Evolutionary conservation across 257 asterid species (phyloP).

Genomic region (Solanum pinnatisectum): DNA sequence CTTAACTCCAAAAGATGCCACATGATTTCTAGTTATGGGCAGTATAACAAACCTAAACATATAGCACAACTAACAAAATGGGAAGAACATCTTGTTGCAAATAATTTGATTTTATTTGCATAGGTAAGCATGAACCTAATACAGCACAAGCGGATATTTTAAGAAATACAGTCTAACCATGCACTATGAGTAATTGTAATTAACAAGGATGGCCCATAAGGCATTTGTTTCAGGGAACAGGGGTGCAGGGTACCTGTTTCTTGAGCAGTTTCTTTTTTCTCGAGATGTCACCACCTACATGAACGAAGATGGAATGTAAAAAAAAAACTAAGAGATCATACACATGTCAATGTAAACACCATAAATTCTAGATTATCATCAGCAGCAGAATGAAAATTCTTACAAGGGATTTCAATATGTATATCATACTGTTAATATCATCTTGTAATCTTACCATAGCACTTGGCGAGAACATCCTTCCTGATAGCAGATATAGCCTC

Average conservation of each 20-base stretch:
- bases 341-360: background rate
- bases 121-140: background rate
- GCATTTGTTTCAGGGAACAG: background rate
- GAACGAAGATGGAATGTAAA: background rate
- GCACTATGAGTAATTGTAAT: background rate
- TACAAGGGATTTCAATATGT: background rate
- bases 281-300: conserved; percentile 85
- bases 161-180: background rate
- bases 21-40: background rate
- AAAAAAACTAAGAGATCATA: background rate
- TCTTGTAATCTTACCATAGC: conserved; percentile 66
- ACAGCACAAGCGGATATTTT: background rate
- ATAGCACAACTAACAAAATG: background rate
- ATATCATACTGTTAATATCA: background rate
- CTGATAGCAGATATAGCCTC: conserved; percentile 94
- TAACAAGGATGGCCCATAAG: background rate
- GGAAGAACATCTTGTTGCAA: background rate
- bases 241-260: conserved; percentile 53
- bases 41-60: background rate
- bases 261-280: conserved; percentile 89
- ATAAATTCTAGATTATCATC: background rate
- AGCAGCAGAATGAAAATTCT: background rate
- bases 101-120: background rate
- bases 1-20: background rate
- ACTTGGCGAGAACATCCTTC: conserved; percentile 96